Evolutionary conservation across 495 filamentous ascomycete species (phyloP).

Genomic region (Lophiostoma macrostomum): DNA sequence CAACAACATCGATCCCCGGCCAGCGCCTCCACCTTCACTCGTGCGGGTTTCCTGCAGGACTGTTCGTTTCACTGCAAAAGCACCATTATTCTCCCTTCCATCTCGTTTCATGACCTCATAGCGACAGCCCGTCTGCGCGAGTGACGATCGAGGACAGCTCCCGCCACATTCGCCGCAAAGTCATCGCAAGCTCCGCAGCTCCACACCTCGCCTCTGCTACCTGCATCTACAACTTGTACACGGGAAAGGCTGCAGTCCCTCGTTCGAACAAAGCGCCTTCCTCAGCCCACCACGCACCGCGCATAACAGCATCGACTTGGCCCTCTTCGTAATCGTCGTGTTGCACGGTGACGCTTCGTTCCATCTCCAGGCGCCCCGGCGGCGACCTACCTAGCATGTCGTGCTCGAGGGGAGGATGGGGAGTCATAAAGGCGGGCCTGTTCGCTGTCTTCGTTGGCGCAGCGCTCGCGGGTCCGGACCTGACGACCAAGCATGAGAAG

Average conservation of each 20-base stretch:
- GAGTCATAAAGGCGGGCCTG: slow-evolving; percentile 23
- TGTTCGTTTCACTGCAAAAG: too few species aligned
- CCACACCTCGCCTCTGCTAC: slow-evolving; percentile 8
- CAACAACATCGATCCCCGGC: background rate
- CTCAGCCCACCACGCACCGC: background rate
- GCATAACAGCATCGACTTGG: too few species aligned
- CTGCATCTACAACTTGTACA: too few species aligned
- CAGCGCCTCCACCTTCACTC: background rate
- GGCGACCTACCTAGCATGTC: slow-evolving; percentile 1
- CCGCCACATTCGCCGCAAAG: background rate
- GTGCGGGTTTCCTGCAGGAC: too few species aligned
- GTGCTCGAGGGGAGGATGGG: slow-evolving; percentile 16
- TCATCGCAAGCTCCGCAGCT: slow-evolving; percentile 8
- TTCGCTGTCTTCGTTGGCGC: slow-evolving; percentile 17
- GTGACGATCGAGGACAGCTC: background rate
- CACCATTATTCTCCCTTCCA: too few species aligned
- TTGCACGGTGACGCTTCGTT: too few species aligned
- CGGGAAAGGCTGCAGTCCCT: too few species aligned
- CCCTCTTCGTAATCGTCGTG: too few species aligned
- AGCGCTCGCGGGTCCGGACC: slow-evolving; percentile 26
- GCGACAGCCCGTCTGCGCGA: background rate
- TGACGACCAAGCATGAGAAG: slow-evolving; percentile 71
- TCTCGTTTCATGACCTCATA: background rate
- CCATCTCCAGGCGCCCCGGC: too few species aligned
- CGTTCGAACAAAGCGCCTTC: background rate